Evolutionary conservation across 2,329 filamentous ascomycete species (phyloP).

Genomic region (Aspergillus hiratsukae): DNA sequence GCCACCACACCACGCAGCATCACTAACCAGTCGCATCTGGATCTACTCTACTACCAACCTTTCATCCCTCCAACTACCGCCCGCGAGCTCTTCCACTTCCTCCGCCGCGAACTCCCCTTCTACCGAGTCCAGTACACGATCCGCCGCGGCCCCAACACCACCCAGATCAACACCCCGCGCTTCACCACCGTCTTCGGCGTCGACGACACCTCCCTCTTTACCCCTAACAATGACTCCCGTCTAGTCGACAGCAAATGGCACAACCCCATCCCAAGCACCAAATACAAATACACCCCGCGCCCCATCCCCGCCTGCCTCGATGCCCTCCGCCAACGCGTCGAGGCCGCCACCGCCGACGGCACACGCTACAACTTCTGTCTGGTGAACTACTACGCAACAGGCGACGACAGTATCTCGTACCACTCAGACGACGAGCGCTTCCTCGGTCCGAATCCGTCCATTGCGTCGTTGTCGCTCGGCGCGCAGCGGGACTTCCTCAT

Average conservation of each 20-base stretch:
- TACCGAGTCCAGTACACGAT: slow-evolving; percentile 72
- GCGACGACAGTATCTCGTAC: slow-evolving; percentile 71
- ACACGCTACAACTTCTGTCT: slow-evolving; percentile 70
- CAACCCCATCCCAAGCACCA: slow-evolving; percentile 37
- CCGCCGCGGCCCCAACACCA: slow-evolving; percentile 59
- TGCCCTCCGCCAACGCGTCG: slow-evolving; percentile 57
- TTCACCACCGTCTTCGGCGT: slow-evolving; percentile 60
- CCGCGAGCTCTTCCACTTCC: slow-evolving; percentile 62
- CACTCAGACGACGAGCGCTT: slow-evolving; percentile 80
- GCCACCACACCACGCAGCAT: slow-evolving; percentile 53
- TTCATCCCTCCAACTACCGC: slow-evolving; percentile 59
- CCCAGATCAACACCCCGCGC: slow-evolving; percentile 59
- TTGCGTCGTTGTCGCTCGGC: slow-evolving; percentile 71
- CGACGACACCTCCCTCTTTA: slow-evolving; percentile 55
- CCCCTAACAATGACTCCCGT: not conserved
- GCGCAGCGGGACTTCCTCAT: slow-evolving; percentile 70
- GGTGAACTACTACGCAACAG: slow-evolving; percentile 78
- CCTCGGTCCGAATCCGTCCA: slow-evolving; percentile 63
- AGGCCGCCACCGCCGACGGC: slow-evolving; percentile 56
- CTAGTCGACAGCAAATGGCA: slow-evolving; percentile 43
- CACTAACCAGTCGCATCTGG: slow-evolving; percentile 64
- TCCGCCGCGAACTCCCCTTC: slow-evolving; percentile 68
- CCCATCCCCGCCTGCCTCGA: slow-evolving; percentile 69
- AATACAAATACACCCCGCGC: slow-evolving; percentile 59
- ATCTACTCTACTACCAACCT: slow-evolving; percentile 71